phyloP scores from a whole-genome alignment of 257 asterid genomes.

The Ilex aquifolium region DNA sequence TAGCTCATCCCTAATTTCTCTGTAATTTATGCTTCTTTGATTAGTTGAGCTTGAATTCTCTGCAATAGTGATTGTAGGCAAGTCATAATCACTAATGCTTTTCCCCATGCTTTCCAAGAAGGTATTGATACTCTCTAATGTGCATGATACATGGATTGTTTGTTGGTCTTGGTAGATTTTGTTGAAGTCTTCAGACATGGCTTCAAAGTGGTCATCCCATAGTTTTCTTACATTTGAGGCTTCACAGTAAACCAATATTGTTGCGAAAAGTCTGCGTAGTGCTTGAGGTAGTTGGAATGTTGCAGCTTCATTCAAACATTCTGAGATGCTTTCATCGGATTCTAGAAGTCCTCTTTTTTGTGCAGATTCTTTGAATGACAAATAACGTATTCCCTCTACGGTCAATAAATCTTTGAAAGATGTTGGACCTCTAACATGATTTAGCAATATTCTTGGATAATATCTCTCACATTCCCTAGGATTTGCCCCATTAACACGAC shows the following conservation, averaged over 20 bases:
- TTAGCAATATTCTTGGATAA: neutral
- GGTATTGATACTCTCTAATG: neutral
- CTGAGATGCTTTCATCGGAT: constrained; percentile 3
- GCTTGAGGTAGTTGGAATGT: constrained; percentile 11
- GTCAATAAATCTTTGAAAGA: too few relatives aligned
- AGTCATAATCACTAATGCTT: neutral
- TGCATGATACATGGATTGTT: too few relatives aligned
- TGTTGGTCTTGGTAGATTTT: neutral
- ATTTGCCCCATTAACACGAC: neutral
- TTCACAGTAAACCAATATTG: neutral
- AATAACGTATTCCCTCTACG: neutral
- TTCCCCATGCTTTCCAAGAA: neutral
- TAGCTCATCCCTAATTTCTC: neutral
- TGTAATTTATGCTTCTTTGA: neutral
- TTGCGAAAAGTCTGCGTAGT: constrained; percentile 2
- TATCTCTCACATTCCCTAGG: neutral
- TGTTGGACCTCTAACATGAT: constrained; percentile 2
- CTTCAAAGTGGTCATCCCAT: constrained; percentile 6
- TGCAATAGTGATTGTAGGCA: neutral
- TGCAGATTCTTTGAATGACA: constrained; percentile 8
- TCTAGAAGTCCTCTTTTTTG: constrained; percentile 12
- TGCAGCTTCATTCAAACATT: constrained; percentile 4
- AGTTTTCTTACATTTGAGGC: constrained; percentile 3
- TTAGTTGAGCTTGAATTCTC: too few relatives aligned
- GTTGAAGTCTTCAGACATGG: constrained; percentile 7